A percentile compares a stretch with the other conserved stretches of the same genome.
These are phyloP conservation scores for Leccinellum albellum DNA, from an alignment of 768 basidiomycete genomes.

Conservation along the genomic window DNA sequence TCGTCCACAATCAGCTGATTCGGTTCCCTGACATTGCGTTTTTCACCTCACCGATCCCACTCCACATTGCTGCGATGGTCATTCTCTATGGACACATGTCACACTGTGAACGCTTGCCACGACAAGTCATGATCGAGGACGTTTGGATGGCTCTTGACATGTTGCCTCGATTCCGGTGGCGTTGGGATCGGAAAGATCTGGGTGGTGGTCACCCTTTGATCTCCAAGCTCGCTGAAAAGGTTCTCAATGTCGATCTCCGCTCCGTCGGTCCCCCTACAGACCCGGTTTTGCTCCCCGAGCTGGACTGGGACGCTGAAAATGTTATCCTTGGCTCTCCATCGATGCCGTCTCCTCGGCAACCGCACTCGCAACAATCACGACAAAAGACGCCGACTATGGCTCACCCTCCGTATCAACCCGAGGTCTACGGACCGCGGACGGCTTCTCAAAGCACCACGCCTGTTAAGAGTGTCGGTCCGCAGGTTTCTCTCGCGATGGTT, in stretches of 20 bases:
- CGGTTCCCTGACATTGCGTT: conserved; percentile 83
- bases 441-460: conserved; percentile 29
- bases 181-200: conserved; percentile 83
- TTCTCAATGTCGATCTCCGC: conserved; percentile 71
- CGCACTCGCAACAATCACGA: conserved; percentile 30
- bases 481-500: conserved; percentile 21
- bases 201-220: conserved; percentile 83
- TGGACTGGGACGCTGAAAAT: conserved; percentile 45
- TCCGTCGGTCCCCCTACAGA: conserved; percentile 41
- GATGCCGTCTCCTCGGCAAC: conserved; percentile 23
- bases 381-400: conserved; percentile 36
- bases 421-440: conserved; percentile 31
- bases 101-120: conserved; percentile 61
- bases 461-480: conserved; percentile 20
- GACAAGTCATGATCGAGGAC: conserved; percentile 70
- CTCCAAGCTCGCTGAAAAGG: conserved; percentile 74
- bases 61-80: conserved; percentile 90
- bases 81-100: conserved; percentile 87
- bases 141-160: conserved; percentile 85
- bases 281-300: conserved; percentile 41
- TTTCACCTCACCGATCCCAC: conserved; percentile 84
- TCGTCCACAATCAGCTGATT: conserved; percentile 80
- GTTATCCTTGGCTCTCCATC: conserved; percentile 27
- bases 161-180: conserved; percentile 87
- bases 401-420: conserved; percentile 33